Evolutionary conservation across 2,329 filamentous ascomycete species (phyloP), one percentile per base, ranked within the genome.

Genomic region (Stenocarpella maydis): DNA sequence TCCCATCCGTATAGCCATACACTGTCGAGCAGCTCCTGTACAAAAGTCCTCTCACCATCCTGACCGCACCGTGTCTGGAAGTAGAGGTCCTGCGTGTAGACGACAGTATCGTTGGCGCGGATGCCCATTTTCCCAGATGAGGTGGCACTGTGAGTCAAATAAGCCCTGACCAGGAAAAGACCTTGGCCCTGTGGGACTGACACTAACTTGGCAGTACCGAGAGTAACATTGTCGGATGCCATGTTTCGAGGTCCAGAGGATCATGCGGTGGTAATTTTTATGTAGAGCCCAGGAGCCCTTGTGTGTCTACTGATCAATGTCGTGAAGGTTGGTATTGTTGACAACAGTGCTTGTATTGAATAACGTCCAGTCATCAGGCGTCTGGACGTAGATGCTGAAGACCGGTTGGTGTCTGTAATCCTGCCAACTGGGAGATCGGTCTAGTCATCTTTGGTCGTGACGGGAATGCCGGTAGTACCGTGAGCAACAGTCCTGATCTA

Each of bases 121-220:
- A 84, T 80, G 12, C 77, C 76, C 15, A 86, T 77, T 9, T 82
- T 74, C 24, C 85, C 82, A 55, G 81, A 78, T 37, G 85, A 86
- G 1, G 81, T 82, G 1, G 83, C 80, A n/a, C 83, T 83, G 39
- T 85, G 84, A 21, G 81, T 85, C 19, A 87, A 78, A 77, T 86
- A 87, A 5, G 85, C 78, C 73, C 84, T 82, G 54, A 83, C 80
- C 31, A 81, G 80, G 68, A 86, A 0, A 80, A 79, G 68, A 81
- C 81, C 75, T 80, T 82, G 9, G 83, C 41, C 58, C 58, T 61
- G 58, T n/a, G 4, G 58, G 58, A 15, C 58, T 61, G 41, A 61
- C 58, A 12, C 58, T 85, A 43, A 82, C 85, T 74, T 86, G 80
- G 64, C 79, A 70, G 71, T 76, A 77, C 15, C 77, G 76, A 50